Conservation (phyloP, 148 eudicot species). For the Rhododendron ovatum region DNA sequence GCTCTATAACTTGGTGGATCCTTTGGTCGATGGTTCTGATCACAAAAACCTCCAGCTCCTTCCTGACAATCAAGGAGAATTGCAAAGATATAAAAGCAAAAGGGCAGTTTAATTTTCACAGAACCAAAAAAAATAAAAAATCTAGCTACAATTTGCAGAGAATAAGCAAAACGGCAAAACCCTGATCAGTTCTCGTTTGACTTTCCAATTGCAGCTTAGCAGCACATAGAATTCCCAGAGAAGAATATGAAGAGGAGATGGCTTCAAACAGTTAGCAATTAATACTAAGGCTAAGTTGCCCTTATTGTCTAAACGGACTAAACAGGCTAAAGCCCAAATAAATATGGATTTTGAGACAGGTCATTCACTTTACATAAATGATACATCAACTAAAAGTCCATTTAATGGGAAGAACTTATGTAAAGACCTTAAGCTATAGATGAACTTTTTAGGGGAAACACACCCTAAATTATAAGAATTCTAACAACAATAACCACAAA, state of each 20-base stretch:
- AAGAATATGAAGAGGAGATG: not conserved
- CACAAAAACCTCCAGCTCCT: not conserved
- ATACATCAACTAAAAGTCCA: not conserved
- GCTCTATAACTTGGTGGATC: not conserved
- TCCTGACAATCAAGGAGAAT: not conserved
- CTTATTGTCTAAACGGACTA: too few species aligned
- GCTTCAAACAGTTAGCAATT: not conserved
- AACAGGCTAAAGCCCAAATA: too few species aligned
- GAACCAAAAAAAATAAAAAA: not conserved
- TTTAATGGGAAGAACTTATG: not conserved
- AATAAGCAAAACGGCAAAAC: not conserved
- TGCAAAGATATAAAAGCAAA: not conserved
- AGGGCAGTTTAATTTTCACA: not conserved
- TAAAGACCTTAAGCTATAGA: not conserved
- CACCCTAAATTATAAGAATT: not conserved
- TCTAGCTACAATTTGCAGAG: not conserved
- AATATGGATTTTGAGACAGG: too few species aligned
- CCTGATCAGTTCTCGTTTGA: not conserved
- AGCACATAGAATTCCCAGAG: not conserved
- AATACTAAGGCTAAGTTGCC: not conserved
- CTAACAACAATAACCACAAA: not conserved
- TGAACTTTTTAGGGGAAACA: not conserved
- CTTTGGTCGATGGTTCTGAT: not conserved
- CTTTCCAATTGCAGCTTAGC: not conserved
- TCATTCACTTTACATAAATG: too few species aligned